Percentiles rank a stretch among this genome's conserved stretches.
These are phyloP conservation scores for Tuber aestivum DNA, from an alignment of 495 filamentous ascomycete species.

Conservation along the genomic window DNA sequence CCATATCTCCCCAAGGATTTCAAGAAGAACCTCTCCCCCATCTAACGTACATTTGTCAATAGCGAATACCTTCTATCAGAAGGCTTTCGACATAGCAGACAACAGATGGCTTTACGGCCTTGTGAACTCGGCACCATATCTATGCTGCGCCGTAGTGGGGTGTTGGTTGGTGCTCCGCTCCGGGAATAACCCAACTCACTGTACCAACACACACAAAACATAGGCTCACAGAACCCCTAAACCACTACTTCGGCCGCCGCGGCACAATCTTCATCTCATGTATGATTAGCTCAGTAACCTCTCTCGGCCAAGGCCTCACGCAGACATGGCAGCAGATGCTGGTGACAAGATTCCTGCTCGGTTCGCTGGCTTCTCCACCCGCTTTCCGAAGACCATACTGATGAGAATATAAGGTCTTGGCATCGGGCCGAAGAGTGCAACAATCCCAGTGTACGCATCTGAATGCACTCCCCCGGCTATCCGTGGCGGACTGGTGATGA, in stretches of 20 bases:
- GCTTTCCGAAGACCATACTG: constrained; percentile 54
- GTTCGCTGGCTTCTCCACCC: constrained; percentile 54
- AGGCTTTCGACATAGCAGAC: constrained; percentile 57
- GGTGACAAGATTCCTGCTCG: constrained; percentile 36
- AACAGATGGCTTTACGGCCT: constrained; percentile 59
- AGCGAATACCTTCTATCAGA: constrained; percentile 61
- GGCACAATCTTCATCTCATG: constrained; percentile 61
- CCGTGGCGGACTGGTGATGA: constrained; percentile 67
- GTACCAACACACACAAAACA: not conserved
- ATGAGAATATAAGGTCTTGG: constrained; percentile 55
- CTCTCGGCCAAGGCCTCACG: constrained; percentile 67
- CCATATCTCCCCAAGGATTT: constrained; percentile 15
- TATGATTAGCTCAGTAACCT: constrained; percentile 58
- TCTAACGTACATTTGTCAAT: constrained; percentile 42
- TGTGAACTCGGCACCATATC: constrained; percentile 61
- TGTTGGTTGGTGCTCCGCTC: constrained; percentile 54
- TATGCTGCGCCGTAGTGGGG: constrained; percentile 72
- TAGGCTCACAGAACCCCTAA: constrained; percentile 60
- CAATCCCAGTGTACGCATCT: constrained; percentile 71
- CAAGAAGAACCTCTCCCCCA: not conserved
- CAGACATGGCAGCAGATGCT: constrained; percentile 63
- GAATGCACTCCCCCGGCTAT: constrained; percentile 65
- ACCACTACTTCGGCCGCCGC: constrained; percentile 52
- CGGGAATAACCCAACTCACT: not conserved
- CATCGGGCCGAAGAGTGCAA: constrained; percentile 74